Evolutionary conservation across 2,329 filamentous ascomycete genomes (phyloP).

Genomic region (Penicillium sp.): DNA sequence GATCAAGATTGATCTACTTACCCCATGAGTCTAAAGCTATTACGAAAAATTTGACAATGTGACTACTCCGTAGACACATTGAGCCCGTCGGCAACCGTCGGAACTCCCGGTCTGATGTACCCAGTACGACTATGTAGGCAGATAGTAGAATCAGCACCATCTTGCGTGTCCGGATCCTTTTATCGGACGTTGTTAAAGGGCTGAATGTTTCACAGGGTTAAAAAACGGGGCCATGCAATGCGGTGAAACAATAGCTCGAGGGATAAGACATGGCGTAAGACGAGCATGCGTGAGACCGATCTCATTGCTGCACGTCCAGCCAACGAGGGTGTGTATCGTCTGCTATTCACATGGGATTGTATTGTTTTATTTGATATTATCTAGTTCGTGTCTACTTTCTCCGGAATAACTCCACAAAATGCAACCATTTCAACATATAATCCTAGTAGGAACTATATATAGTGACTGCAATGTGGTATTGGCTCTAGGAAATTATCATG

Average conservation of each 20-base stretch:
- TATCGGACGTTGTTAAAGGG: neutral
- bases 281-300: neutral
- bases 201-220: neutral
- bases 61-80: too few species aligned
- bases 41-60: neutral
- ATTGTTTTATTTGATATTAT: too few species aligned
- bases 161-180: neutral
- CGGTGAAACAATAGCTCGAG: neutral
- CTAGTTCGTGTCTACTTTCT: neutral
- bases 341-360: too few species aligned
- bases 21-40: neutral
- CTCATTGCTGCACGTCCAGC: neutral
- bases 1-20: neutral
- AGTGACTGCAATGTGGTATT: neutral
- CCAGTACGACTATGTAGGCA: neutral
- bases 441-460: too few species aligned
- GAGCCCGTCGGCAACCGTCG: slow-evolving; percentile 11
- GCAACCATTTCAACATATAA: neutral
- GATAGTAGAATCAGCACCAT: neutral
- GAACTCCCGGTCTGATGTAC: neutral
- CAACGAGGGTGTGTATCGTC: neutral
- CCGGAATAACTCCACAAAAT: neutral
- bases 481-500: neutral
- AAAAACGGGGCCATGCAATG: neutral
- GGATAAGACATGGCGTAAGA: neutral